Base-by-base conservation (phyloP, 805 yeast genomes). In the Kodamaea sagamina region DNA sequence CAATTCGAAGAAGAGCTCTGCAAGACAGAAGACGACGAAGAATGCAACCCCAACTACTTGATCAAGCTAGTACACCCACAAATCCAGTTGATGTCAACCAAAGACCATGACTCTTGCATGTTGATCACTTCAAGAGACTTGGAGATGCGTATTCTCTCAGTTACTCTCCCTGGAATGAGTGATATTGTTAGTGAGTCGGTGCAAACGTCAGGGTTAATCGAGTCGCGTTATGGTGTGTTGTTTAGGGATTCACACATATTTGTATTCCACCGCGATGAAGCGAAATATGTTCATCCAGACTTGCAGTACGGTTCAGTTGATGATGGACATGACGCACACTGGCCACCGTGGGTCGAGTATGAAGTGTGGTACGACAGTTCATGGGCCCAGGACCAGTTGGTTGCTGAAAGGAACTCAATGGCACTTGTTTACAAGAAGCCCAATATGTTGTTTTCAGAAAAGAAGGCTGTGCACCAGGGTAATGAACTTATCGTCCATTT, bases 341-440 rank as follows among this genome's bases (percentile, higher is more conserved):
- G 97, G 97, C 97, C 97, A 2, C 95, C 96, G 0, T 90, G 96
- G 89, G 61, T 89, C 18, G 89, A 89, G 2, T 58, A 77, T 36
- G 95, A 88, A 55, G 69, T 82, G 15, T 79, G 86, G 49, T 50
- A 50, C 26, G 48, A 50, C 24, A 43, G 48, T 22, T 22, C 46
- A 3, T 22, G 52, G 44, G 47, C 47, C 4, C 42, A 49, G 28
- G 51, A 61, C 21, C 58, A 70, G 43, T 51, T 68, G 22, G 59
- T 70, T 7, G 49, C 61, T n/a, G 73, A 69, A 35, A 55, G 57
- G 18, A 65, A 59, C 19, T 54, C 71, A 1, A 60, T 55, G 65
- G 82, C 77, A 1, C 46, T 78, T 17, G 62, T 78, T 1, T 65
- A 67, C 44, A 71, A 68, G 8, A 68, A 69, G 39, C 85, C 86